Evolutionary conservation across 768 basidiomycete species (phyloP), one percentile per base, ranked within the genome.

Genomic region (Saitozyma sp.): DNA sequence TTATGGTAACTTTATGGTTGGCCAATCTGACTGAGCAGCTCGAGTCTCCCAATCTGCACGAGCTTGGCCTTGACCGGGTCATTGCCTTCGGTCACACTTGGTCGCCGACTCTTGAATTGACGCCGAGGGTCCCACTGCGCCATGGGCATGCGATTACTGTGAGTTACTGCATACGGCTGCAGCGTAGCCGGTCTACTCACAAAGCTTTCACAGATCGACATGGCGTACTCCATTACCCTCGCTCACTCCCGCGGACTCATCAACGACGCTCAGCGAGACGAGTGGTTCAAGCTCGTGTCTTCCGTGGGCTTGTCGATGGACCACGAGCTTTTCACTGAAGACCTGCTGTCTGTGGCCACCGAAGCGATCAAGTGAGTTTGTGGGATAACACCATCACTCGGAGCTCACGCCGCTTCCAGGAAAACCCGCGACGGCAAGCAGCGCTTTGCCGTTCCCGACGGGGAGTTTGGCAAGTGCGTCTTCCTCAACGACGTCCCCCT

Each of bases 401-500:
- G 39, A 51, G 37, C 38, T 42, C 8, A 29, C 29, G 29, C 5
- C 29, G 29, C 29, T 5, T 29, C 6, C 39, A 63, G 63, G 63
- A 68, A 75, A 56, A 77, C 73, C 39, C 74, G 76, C 61, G 76
- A 79, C 56, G 74, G 74, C 60, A 77, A 76, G 69, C 76, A 77
- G 66, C 59, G 79, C 56, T 78, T 80, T 70, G 79, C 76, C 40
- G 71, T 79, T 17, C 78, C 79, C 41, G 68, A 78, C 59, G 65
- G 68, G 41, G 75, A 75, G 41, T 77, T 79, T 57, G 79, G 79
- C 41, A 74, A 77, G 52, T 78, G 77, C 56, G 56, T 67, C 61
- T 80, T 80, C 74, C 69, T 80, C 69, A 80, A 80, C 74, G 79
- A 80, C 67, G 74, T 78, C 43, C 63, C 77, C 14, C 68, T 70